Conservation (phyloP, 192 early-diverging fungal species). For the Rhizophlyctis rosea region DNA sequence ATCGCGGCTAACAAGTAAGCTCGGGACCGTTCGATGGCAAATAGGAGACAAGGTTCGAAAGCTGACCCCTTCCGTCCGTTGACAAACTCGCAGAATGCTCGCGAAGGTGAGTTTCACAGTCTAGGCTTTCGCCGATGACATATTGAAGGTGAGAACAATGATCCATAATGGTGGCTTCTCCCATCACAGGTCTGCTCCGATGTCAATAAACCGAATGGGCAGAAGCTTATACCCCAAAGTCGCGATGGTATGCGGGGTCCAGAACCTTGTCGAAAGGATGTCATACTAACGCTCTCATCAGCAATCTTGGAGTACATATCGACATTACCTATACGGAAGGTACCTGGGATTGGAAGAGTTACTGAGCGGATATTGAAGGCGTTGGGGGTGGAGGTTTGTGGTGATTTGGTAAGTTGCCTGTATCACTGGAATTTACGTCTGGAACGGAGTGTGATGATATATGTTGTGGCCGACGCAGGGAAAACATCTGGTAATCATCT, state of each 20-base stretch:
- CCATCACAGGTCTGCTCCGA: constrained; percentile 31
- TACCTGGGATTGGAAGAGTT: constrained; percentile 56
- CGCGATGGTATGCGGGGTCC: no score
- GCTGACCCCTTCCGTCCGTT: no score
- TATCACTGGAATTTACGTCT: no score
- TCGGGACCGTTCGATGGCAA: no score
- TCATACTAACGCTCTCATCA: no score
- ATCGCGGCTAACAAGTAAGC: constrained; percentile 32
- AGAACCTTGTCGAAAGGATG: no score
- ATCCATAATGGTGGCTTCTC: not conserved
- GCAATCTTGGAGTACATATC: constrained; percentile 46
- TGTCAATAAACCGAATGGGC: constrained; percentile 72
- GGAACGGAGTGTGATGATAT: not conserved
- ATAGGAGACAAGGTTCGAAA: no score
- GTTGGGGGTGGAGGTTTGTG: constrained; percentile 51
- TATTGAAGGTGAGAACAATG: not conserved
- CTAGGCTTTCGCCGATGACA: not conserved
- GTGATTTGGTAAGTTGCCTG: constrained; percentile 41
- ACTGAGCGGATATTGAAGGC: constrained; percentile 52
- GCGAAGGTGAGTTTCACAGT: no score
- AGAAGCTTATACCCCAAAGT: constrained; percentile 46
- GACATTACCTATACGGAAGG: constrained; percentile 51
- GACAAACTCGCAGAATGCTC: constrained; percentile 33
- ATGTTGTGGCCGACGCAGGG: not conserved
- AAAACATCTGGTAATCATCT: constrained; percentile 35